A percentile compares a stretch with the other conserved stretches of the same genome.
phyloP scores from a whole-genome alignment of 2,329 filamentous ascomycete species.

The Myotisia sp. region DNA sequence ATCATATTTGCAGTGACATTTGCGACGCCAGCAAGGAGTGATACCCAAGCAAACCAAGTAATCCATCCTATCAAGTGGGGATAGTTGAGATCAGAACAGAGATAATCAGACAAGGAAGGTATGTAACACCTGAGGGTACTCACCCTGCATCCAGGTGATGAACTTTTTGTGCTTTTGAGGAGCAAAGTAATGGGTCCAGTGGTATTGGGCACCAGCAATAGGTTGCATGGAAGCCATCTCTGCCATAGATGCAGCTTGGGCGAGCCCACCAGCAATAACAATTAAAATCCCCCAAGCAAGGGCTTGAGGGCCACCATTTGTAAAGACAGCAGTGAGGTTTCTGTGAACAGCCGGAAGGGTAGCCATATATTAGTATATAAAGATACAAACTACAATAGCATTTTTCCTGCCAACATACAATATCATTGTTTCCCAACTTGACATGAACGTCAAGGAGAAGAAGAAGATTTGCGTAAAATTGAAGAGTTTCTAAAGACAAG shows the following conservation, averaged over 20 bases:
- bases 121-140: slow-evolving; percentile 1
- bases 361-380: slow-evolving; percentile 1
- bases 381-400: background rate
- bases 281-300: slow-evolving; percentile 21
- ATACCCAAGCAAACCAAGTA: slow-evolving; percentile 31
- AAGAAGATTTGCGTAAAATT: slow-evolving; percentile 19
- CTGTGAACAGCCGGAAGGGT: slow-evolving; percentile 4
- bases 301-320: slow-evolving; percentile 22
- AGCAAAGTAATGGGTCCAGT: slow-evolving; percentile 28
- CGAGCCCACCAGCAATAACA: slow-evolving; percentile 19
- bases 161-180: slow-evolving; percentile 19
- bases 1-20: slow-evolving; percentile 25
- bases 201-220: slow-evolving; percentile 31
- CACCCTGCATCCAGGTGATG: slow-evolving; percentile 22
- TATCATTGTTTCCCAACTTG: slow-evolving; percentile 16
- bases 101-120: slow-evolving; percentile 8
- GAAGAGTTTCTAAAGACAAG: slow-evolving; percentile 14
- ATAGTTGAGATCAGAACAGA: slow-evolving; percentile 13
- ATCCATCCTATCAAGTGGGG: slow-evolving; percentile 22
- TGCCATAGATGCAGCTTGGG: slow-evolving; percentile 23
- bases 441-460: slow-evolving; percentile 18
- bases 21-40: slow-evolving; percentile 21
- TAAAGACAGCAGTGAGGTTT: slow-evolving; percentile 24
- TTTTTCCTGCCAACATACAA: slow-evolving; percentile 10
- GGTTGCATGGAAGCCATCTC: slow-evolving; percentile 30